Evolutionary conservation across 345 rosid genomes (phyloP).

Genomic region (Populus tremula): DNA sequence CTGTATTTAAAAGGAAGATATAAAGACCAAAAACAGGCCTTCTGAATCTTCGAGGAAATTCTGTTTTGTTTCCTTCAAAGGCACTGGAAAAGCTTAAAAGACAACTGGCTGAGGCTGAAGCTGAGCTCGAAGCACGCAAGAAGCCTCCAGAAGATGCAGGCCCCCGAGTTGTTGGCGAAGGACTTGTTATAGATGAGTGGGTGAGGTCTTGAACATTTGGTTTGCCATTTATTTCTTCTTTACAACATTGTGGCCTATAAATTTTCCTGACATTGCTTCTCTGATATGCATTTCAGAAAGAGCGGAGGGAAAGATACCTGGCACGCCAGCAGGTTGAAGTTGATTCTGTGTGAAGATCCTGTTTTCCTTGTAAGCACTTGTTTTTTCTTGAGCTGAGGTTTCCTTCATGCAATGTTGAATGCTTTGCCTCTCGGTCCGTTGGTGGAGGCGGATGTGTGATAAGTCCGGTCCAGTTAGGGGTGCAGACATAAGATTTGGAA

Average conservation of each 20-base stretch:
- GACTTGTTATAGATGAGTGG: constrained; percentile 38
- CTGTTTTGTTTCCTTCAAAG: constrained; percentile 1
- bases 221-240: background rate
- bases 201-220: constrained; percentile 12
- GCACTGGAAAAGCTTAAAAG: constrained; percentile 31
- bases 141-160: constrained; percentile 29
- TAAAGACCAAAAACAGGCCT: background rate
- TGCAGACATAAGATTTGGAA: background rate
- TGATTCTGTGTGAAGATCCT: constrained; percentile 34
- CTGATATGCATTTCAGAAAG: constrained; percentile 18
- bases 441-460: background rate
- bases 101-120: constrained; percentile 33
- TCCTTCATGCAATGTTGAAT: constrained; percentile 11
- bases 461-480: constrained; percentile 6
- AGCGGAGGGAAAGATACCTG: constrained; percentile 32
- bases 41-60: background rate
- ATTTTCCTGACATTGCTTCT: background rate
- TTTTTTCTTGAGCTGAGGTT: constrained; percentile 13
- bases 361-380: constrained; percentile 2
- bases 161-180: constrained; percentile 27
- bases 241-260: background rate
- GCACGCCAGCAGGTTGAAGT: constrained; percentile 34
- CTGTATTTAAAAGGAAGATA: background rate
- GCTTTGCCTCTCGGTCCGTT: constrained; percentile 5
- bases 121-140: constrained; percentile 30